phyloP scores from a whole-genome alignment of 352 stramenopile species.

The Globisporangium sylvaticum region DNA sequence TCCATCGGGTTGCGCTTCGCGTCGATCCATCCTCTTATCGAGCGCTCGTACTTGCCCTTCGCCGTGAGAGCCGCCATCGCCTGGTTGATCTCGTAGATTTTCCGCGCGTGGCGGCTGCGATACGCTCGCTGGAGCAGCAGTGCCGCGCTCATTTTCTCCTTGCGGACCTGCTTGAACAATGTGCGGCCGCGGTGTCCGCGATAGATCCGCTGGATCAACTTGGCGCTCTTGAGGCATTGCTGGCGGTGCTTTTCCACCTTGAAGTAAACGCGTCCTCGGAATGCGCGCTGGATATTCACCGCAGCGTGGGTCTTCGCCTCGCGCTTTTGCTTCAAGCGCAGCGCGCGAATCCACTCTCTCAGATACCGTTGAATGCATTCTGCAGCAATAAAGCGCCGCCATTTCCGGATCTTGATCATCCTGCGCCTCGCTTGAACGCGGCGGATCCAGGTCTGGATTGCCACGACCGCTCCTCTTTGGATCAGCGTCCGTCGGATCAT shows the following conservation, averaged over 20 bases:
- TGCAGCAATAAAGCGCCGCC: slow-evolving; percentile 37
- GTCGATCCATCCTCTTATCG: slow-evolving; percentile 44
- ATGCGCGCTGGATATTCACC: slow-evolving; percentile 39
- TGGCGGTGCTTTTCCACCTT: slow-evolving; percentile 26
- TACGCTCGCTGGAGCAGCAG: slow-evolving; percentile 44
- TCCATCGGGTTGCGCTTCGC: slow-evolving; percentile 61
- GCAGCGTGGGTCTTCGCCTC: slow-evolving; percentile 35
- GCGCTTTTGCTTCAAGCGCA: slow-evolving; percentile 29
- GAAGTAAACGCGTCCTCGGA: slow-evolving; percentile 36
- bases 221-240: slow-evolving; percentile 22
- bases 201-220: slow-evolving; percentile 43
- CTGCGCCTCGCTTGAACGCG: slow-evolving; percentile 31
- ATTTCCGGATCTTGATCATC: slow-evolving; percentile 41
- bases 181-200: slow-evolving; percentile 31
- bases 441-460: slow-evolving; percentile 50
- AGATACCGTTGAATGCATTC: slow-evolving; percentile 52
- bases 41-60: slow-evolving; percentile 54
- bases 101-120: slow-evolving; percentile 34
- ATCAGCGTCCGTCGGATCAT: slow-evolving; percentile 50
- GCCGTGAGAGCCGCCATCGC: slow-evolving; percentile 46
- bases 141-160: slow-evolving; percentile 34
- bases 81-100: slow-evolving; percentile 55
- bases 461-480: slow-evolving; percentile 33
- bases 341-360: slow-evolving; percentile 38
- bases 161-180: slow-evolving; percentile 18